Evolutionary conservation across 208 protist genomes (phyloP).

Genomic region (Phytomonas sp.): DNA sequence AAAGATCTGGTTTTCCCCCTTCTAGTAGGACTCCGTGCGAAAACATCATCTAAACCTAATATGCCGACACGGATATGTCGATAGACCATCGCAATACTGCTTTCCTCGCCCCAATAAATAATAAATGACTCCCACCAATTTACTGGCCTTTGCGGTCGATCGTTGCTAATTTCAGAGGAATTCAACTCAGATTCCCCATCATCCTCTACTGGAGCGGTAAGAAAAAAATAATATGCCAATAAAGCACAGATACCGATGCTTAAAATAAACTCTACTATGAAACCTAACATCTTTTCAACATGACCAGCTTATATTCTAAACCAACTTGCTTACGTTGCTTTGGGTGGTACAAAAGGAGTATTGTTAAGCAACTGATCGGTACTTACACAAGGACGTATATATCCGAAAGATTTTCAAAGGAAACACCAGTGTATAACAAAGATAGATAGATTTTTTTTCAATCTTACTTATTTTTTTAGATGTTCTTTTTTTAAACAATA

Average conservation of each 20-base stretch:
- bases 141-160: not conserved
- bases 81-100: not conserved
- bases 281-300: constrained; percentile 23
- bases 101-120: not conserved
- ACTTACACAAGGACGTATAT: not conserved
- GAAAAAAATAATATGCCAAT: constrained; percentile 59
- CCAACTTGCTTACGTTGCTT: not conserved
- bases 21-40: not conserved
- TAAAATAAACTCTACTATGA: constrained; percentile 58
- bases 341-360: not conserved
- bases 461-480: not conserved
- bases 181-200: constrained; percentile 4
- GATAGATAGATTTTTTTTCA: not conserved
- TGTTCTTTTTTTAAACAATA: not conserved
- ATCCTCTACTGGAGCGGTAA: constrained; percentile 36
- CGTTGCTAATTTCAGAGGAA: not conserved
- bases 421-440: not conserved
- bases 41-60: not conserved
- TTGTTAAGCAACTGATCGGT: not conserved
- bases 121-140: not conserved
- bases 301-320: not conserved
- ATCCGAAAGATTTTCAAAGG: not conserved
- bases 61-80: not conserved
- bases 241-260: constrained; percentile 40
- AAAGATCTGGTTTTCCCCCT: not conserved